Base-by-base conservation (phyloP, 805 yeast genomes). In the Ogataea methanolica region DNA sequence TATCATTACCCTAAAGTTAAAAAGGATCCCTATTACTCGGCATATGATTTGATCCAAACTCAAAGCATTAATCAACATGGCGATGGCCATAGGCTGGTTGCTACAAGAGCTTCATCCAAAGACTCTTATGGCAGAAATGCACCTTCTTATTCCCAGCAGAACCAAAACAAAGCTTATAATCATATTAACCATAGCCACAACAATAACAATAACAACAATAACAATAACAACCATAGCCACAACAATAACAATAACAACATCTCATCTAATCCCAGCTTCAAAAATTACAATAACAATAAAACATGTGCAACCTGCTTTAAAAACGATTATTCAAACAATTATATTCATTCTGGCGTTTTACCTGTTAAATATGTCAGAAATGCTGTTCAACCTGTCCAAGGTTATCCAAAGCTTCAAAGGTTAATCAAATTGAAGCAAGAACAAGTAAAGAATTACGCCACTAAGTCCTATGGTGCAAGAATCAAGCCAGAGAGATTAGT, bases 401-500 rank as follows among this genome's bases (percentile, higher is more conserved):
- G 97, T 2, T 91, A 91, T 54, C 97, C 97, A 2, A 87, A 87
- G 60, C 71, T 91, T 16, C 87, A 83, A 54, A 75, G 73, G 54
- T 67, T 91, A 33, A 82, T 85, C 52, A 74, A 75, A 36, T 69
- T 89, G 56, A 91, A 91, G 58, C 73, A 71, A 44, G 65, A 69
- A 42, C 92, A 88, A 58, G 70, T 80, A 7, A 54, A 60, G 1
- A 64, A 71, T 16, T 76, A 79, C 57, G 75, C 88, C 0, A 69
- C 79, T 1, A 74, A 71, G 29, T 87, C 95, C 0, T 85, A 75
- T 57, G 96, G 96, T 0, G 72, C 75, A 8, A 71, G 85, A 40
- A 76, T 78, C 3, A 65, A 70, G 15, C 70, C 76, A 6, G 74
- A 75, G 33, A 68, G 77, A 45, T 81, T 89, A 64, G 71, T 80